Evolutionary conservation across 2,329 filamentous ascomycete genomes (phyloP), one percentile per base, ranked within the genome.

Genomic region (Alternaria gansuensis): DNA sequence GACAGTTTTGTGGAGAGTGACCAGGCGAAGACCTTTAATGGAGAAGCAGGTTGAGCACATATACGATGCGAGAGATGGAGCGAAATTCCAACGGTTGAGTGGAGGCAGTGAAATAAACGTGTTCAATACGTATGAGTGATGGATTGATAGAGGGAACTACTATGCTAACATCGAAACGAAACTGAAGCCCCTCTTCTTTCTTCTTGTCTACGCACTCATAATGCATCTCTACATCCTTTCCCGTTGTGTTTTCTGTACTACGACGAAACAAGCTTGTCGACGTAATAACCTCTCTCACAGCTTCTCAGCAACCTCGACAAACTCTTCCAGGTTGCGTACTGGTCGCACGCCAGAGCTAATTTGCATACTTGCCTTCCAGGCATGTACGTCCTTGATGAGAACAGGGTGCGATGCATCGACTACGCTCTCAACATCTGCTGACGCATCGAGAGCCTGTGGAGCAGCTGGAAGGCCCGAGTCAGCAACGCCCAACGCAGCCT

Each of bases 241-340:
- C 14, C 14, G 9, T 9, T 10, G 5, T 6, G 21, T 24, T 2
- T 36, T 21, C 29, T 23, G 17, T 26, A 11, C 13, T 21, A 39
- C 13, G 43, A 24, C 40, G 31, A 9, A 33, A 44, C 11, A n/a
- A 24, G 21, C 0, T 6, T 5, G 23, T 36, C n/a, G n/a, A 5
- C 2, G 5, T n/a, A 9, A 9, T 29, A 8, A 1, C 3, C 6
- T 17, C 24, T 21, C 48, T 63, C 48, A 71, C 6, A 71, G 54
- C 54, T 68, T 69, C 54, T 71, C 67, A 2, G 60, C 63, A 49
- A 71, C 82, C 59, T 97, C 94, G 75, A 97, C 91, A 77, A 94
- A 98, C 71, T 93, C 90, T 62, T 84, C 89, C 55, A 98, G 77
- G 65, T 95, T 90, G 72, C 85, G 88, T 29, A 91, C 86, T 0